These are phyloP conservation scores for Chenopodium berlandieri DNA, from an alignment of 148 eudicot genomes.

Conservation along the genomic window DNA sequence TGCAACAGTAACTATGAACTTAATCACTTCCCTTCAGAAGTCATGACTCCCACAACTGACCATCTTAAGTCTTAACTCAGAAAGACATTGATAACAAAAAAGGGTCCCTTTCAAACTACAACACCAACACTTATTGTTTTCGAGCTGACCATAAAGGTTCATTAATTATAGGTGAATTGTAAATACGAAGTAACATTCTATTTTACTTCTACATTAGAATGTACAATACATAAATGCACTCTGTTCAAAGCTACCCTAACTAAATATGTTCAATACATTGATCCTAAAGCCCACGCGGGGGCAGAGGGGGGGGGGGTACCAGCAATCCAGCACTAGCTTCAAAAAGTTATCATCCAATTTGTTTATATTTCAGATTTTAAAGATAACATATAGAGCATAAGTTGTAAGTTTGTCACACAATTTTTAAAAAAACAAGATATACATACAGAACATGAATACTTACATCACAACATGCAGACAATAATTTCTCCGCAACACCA, in stretches of 20 bases:
- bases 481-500: slow-evolving; percentile 62
- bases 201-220: neutral
- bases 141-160: neutral
- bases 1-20: neutral
- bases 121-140: neutral
- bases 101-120: neutral
- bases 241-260: neutral
- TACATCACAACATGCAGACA: slow-evolving; percentile 83
- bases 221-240: neutral
- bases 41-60: neutral
- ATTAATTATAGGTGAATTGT: neutral
- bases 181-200: neutral
- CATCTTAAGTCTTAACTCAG: neutral
- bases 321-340: no score
- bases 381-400: neutral
- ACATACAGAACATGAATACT: slow-evolving; percentile 18
- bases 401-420: neutral
- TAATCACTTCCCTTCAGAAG: neutral
- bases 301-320: no score
- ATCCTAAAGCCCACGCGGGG: no score
- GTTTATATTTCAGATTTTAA: neutral
- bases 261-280: neutral
- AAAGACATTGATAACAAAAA: neutral
- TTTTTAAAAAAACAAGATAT: neutral
- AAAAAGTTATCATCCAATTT: neutral